A percentile compares a stretch with the other conserved stretches of the same genome.
Evolutionary conservation across 2,329 filamentous ascomycete species (phyloP).

Genomic region (Neofusicoccum ribis): DNA sequence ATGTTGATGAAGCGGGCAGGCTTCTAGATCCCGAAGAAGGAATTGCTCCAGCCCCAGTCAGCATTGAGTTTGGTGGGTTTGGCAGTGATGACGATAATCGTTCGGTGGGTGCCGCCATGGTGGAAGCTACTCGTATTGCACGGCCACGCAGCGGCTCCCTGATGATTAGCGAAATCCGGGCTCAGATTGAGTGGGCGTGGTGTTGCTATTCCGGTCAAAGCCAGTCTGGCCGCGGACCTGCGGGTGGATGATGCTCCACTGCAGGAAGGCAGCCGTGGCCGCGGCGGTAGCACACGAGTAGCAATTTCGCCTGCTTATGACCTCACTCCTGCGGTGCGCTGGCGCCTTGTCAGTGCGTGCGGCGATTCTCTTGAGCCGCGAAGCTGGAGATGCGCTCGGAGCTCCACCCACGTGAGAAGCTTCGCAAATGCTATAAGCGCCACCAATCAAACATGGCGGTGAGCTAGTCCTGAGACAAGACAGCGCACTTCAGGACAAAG

Average conservation of each 20-base stretch:
- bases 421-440: slow-evolving; percentile 1
- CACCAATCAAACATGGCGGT: slow-evolving; percentile 17
- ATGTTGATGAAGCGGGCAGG: slow-evolving; percentile 2
- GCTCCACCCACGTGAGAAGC: slow-evolving; percentile 9
- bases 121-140: neutral
- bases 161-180: neutral
- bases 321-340: slow-evolving; percentile 3
- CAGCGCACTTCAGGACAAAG: neutral
- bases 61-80: neutral
- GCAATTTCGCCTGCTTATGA: slow-evolving; percentile 15
- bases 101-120: neutral
- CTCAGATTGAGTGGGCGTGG: slow-evolving; percentile 6
- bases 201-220: slow-evolving; percentile 6
- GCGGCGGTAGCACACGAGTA: neutral
- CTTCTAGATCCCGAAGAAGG: slow-evolving; percentile 4
- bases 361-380: neutral
- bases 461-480: slow-evolving; percentile 17
- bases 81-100: neutral
- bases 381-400: neutral
- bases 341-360: neutral
- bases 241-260: neutral
- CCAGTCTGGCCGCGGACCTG: neutral
- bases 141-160: neutral
- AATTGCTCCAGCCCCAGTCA: neutral
- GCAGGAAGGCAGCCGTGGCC: neutral